Conservation (phyloP, 495 filamentous ascomycete genomes). For the Penicillium bialowiezense region DNA sequence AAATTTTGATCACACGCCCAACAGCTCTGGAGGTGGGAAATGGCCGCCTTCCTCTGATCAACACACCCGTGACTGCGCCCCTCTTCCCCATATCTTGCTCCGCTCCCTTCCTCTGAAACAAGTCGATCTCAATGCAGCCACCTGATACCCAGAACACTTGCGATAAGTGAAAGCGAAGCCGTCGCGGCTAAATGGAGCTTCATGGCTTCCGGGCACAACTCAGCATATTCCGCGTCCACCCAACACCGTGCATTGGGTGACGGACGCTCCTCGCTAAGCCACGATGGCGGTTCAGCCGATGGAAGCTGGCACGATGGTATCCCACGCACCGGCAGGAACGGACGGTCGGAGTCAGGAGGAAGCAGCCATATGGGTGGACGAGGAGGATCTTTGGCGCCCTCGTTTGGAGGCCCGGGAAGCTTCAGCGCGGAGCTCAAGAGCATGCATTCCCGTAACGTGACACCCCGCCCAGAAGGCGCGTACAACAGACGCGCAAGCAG, state of each 20-base stretch:
- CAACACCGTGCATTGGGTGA: constrained; percentile 61
- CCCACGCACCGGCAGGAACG: constrained; percentile 39
- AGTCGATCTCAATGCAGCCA: constrained; percentile 36
- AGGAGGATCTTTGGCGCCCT: constrained; percentile 26
- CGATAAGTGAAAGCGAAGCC: constrained; percentile 41
- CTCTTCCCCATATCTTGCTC: constrained; percentile 30
- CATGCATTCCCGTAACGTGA: constrained; percentile 64
- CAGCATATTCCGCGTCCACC: constrained; percentile 61
- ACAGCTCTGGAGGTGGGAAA: constrained; percentile 7
- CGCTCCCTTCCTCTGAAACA: constrained; percentile 14
- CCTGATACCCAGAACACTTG: constrained; percentile 22
- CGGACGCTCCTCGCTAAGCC: constrained; percentile 52
- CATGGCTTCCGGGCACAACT: constrained; percentile 50
- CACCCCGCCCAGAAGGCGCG: constrained; percentile 63
- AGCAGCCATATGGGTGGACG: constrained; percentile 59
- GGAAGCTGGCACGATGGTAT: constrained; percentile 48
- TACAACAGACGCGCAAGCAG: constrained; percentile 54
- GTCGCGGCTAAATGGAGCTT: constrained; percentile 44
- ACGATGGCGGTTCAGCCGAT: constrained; percentile 51
- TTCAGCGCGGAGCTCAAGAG: constrained; percentile 89
- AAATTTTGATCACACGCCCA: not conserved
- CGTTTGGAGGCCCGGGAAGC: constrained; percentile 69
- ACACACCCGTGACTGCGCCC: constrained; percentile 25
- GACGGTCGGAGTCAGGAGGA: constrained; percentile 58
- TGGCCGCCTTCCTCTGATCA: constrained; percentile 19